These are phyloP conservation scores for Eragrostis tef DNA, from an alignment of 202 grass and related monocot species.

Conservation along the genomic window DNA sequence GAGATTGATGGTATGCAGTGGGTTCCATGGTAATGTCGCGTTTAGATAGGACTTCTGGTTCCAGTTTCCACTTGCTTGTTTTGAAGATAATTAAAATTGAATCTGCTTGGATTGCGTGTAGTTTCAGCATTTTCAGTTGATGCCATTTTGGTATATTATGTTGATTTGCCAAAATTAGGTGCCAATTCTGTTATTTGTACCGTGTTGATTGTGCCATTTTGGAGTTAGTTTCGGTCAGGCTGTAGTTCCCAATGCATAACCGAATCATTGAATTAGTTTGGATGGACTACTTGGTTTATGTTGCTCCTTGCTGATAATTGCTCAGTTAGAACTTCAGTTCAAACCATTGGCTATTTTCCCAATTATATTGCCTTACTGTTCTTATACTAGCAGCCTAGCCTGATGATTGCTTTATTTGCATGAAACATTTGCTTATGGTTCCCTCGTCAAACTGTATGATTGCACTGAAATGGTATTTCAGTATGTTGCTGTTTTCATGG, in stretches of 20 bases:
- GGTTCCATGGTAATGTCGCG: neutral
- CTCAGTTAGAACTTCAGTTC: neutral
- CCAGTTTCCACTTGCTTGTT: neutral
- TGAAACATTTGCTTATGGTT: neutral
- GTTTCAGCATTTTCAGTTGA: neutral
- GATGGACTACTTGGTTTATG: neutral
- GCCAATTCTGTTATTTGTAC: neutral
- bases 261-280: neutral
- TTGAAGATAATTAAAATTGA: neutral
- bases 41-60: neutral
- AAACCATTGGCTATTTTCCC: neutral
- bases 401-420: neutral
- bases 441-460: conserved; percentile 23
- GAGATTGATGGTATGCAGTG: neutral
- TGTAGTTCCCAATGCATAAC: neutral
- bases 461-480: neutral
- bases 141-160: conserved; percentile 6
- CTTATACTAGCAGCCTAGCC: conserved; percentile 2
- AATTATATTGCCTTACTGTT: neutral
- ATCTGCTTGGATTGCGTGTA: neutral
- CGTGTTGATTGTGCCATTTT: neutral
- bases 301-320: neutral
- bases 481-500: neutral
- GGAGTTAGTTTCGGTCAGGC: neutral
- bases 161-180: neutral